Evolutionary conservation across 2,329 filamentous ascomycete genomes (phyloP), one percentile per base, ranked within the genome.

Genomic region (Camillea tinctor): DNA sequence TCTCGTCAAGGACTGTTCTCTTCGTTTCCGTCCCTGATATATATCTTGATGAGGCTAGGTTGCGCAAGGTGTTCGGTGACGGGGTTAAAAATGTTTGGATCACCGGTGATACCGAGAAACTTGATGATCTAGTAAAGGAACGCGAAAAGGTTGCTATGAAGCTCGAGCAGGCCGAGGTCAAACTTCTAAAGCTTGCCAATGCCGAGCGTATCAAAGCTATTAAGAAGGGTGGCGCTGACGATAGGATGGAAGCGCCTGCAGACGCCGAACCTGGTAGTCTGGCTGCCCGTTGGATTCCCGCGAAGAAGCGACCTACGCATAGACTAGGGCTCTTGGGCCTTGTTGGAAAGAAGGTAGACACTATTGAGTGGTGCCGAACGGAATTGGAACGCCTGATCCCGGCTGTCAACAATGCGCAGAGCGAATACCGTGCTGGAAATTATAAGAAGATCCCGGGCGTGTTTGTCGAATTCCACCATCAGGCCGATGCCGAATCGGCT

Each of bases 1-100:
- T 97, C 52, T 97, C 94, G 1, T 94, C 93, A 2, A 88, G 92
- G 57, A 97, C 93, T 1, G 90, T 98, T 1, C 86, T 99, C 13
- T 93, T 97, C 75, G 90, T 92, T 1, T 90, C 91, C 1, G 92
- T 97, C 1, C 94, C 94, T 1, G 78, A 87, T 20, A 79, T 87
- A 7, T 96, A 96, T 65, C 84, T 95, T 56, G 85, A 92, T 68
- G 87, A 93, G 74, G 81, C 82, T n/a, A 89, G 87, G 68, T 80
- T 97, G 58, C 87, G 90, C 63, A 86, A 87, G 67, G 87, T 96
- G 65, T 97, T 97, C 70, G 92, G 93, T 24, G 82, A 90, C 22
- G 85, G 90, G 15, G 92, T 96, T 48, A 90, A 90, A 76, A 87
- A 89, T 61, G 82, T 97, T 44, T 98, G 93, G 92, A 86, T 97